Base-by-base conservation (phyloP, 2,329 filamentous ascomycete species). In the Fusarium decemcellulare region DNA sequence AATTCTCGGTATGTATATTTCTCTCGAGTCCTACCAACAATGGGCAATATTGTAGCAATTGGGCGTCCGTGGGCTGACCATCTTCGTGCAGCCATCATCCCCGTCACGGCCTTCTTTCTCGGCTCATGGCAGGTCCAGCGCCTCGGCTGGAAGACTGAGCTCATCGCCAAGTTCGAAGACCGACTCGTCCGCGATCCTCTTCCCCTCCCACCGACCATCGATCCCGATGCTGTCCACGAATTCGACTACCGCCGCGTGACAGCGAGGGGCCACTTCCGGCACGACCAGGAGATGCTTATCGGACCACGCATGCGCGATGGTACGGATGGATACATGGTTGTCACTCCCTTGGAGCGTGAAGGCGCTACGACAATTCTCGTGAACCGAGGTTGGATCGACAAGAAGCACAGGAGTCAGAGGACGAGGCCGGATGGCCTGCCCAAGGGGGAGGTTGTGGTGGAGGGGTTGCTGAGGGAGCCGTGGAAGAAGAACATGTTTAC, bases 401-500 rank as follows among this genome's bases (percentile, higher is more conserved):
- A 93, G 84, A 90, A 90, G 71, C 85, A 92, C 74, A 87, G 87
- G 59, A 81, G 88, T 63, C 92, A 95, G 81, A 83, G 83, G 70
- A 83, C 93, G 48, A 82, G 93, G 27, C 83, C 86, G 0, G 87
- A 90, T 27, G 90, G 90, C 1, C 72, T 98, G 71, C 92, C 92
- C 0, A 78, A 76, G 51, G 93, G 90, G 0, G 89, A 92, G 74
- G 91, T 98, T 10, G 88, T 87, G 1, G 90, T 99, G 3, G 91
- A 97, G 81, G 96, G 96, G 0, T 76, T 99, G 78, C 78, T 99
- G 78, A 83, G 96, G 63, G 90, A 96, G 82, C 95, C 95, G 9
- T 97, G 93, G 89, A 96, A 97, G 87, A 97, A 95, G 86, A 99
- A 99, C 79, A 92, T 95, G 88, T 99, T 99, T 79, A 99, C 96